Percentiles rank a stretch among this genome's conserved stretches.
phyloP scores from a whole-genome alignment of 805 yeast genomes.

The Clavispora carvajalis region DNA sequence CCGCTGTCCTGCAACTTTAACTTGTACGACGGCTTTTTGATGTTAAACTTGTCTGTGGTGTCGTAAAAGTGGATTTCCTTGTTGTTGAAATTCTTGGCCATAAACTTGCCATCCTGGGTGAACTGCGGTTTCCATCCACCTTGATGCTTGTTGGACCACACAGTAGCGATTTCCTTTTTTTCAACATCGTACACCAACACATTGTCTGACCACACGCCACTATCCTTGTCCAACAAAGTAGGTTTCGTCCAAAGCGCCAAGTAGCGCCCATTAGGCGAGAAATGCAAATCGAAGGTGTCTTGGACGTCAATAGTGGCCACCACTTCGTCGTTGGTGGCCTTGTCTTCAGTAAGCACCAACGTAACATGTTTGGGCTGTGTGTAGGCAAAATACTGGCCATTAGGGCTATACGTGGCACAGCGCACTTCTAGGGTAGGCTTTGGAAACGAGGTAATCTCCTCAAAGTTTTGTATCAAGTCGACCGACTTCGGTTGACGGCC shows the following conservation, averaged over 20 bases:
- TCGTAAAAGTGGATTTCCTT: slow-evolving; percentile 67
- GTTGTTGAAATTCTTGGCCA: slow-evolving; percentile 55
- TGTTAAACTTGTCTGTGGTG: slow-evolving; percentile 27
- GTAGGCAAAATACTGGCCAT: slow-evolving; percentile 67
- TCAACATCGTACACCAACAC: slow-evolving; percentile 63
- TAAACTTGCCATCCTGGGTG: slow-evolving; percentile 69
- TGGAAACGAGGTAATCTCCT: slow-evolving; percentile 31
- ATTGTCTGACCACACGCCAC: slow-evolving; percentile 74
- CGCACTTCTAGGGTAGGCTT: slow-evolving; percentile 49
- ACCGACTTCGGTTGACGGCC: slow-evolving; percentile 26
- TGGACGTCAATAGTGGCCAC: slow-evolving; percentile 46
- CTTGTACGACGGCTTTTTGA: slow-evolving; percentile 51
- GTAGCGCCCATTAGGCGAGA: slow-evolving; percentile 84
- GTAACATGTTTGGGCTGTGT: slow-evolving; percentile 60
- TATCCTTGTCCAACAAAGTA: slow-evolving; percentile 52
- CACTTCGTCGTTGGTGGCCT: slow-evolving; percentile 35
- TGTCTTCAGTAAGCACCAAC: slow-evolving; percentile 48
- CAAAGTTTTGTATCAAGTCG: slow-evolving; percentile 27
- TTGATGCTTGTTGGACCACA: slow-evolving; percentile 76
- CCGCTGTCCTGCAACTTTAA: slow-evolving; percentile 49
- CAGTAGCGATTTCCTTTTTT: slow-evolving; percentile 44
- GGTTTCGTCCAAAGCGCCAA: slow-evolving; percentile 91
- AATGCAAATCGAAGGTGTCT: slow-evolving; percentile 76
- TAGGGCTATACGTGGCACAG: slow-evolving; percentile 59
- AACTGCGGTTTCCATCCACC: slow-evolving; percentile 92